Conservation (phyloP, 192 early-diverging fungal genomes). For the Umbelopsis vinacea region DNA sequence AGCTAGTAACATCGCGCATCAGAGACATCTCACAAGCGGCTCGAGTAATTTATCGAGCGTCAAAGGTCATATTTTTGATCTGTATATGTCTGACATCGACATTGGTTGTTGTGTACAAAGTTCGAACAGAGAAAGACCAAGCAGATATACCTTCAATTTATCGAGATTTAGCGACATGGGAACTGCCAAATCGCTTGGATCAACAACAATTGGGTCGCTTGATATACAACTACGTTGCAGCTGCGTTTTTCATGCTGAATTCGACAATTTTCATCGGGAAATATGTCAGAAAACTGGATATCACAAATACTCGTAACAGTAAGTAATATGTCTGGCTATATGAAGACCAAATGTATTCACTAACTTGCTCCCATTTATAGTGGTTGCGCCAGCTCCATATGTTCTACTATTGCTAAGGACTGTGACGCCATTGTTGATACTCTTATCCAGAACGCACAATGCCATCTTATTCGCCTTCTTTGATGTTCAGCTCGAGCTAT, state of each 20-base stretch:
- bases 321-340: neutral
- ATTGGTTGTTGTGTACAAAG: conserved; percentile 38
- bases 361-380: neutral
- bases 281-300: conserved; percentile 34
- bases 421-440: conserved; percentile 60
- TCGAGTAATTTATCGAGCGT: neutral
- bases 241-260: conserved; percentile 31
- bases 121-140: conserved; percentile 26
- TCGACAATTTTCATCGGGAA: conserved; percentile 18
- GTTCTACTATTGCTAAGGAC: conserved; percentile 43
- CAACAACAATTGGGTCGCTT: conserved; percentile 35
- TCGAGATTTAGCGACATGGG: conserved; percentile 8
- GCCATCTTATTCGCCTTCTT: conserved; percentile 62
- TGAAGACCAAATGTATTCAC: neutral
- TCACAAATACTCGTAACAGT: neutral
- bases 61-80: neutral
- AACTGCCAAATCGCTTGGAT: conserved; percentile 18
- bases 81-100: conserved; percentile 15
- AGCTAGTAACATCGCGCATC: neutral
- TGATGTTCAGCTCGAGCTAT: conserved; percentile 47
- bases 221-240: conserved; percentile 38
- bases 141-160: conserved; percentile 21
- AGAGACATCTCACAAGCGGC: conserved; percentile 9
- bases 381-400: conserved; percentile 20
- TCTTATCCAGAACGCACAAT: conserved; percentile 68